These are phyloP conservation scores for Leishmania lainsoni DNA, from an alignment of 208 protist genomes.

Conservation along the genomic window DNA sequence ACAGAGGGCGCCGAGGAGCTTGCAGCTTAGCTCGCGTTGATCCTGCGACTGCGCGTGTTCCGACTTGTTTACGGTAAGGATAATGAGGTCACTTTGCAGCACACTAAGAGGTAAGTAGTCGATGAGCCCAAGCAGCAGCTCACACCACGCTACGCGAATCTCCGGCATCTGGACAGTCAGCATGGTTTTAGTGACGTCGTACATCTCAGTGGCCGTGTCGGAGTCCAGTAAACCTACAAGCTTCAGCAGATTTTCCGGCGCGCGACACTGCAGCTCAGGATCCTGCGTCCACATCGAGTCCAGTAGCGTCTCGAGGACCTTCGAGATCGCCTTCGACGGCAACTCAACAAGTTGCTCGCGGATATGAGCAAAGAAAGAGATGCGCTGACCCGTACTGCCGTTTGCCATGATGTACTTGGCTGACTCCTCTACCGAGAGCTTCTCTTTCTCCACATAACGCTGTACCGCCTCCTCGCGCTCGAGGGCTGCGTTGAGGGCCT, in stretches of 20 bases:
- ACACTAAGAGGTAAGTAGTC: constrained; percentile 58
- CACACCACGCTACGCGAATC: constrained; percentile 82
- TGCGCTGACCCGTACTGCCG: constrained; percentile 86
- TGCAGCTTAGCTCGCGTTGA: constrained; percentile 89
- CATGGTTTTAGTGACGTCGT: constrained; percentile 88
- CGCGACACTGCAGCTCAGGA: constrained; percentile 85
- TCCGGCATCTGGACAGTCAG: constrained; percentile 79
- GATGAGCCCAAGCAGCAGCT: constrained; percentile 69
- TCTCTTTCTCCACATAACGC: constrained; percentile 85
- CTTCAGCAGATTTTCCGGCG: constrained; percentile 59
- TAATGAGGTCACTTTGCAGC: constrained; percentile 70
- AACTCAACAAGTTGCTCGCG: constrained; percentile 60
- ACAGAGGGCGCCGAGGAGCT: constrained; percentile 78
- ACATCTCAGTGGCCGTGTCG: constrained; percentile 58
- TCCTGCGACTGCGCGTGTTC: constrained; percentile 88
- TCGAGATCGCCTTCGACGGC: constrained; percentile 55
- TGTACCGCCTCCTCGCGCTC: constrained; percentile 90
- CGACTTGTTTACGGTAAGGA: constrained; percentile 75
- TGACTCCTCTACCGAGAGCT: constrained; percentile 82
- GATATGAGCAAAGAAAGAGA: constrained; percentile 79
- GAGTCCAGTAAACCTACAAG: constrained; percentile 64
- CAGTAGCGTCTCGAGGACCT: constrained; percentile 74
- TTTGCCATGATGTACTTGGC: constrained; percentile 91
- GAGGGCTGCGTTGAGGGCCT: constrained; percentile 79
- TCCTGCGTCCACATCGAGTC: constrained; percentile 91